These are phyloP conservation scores for Rhodotorula sp. DNA, from an alignment of 1,284 basidiomycete species.

Conservation along the genomic window DNA sequence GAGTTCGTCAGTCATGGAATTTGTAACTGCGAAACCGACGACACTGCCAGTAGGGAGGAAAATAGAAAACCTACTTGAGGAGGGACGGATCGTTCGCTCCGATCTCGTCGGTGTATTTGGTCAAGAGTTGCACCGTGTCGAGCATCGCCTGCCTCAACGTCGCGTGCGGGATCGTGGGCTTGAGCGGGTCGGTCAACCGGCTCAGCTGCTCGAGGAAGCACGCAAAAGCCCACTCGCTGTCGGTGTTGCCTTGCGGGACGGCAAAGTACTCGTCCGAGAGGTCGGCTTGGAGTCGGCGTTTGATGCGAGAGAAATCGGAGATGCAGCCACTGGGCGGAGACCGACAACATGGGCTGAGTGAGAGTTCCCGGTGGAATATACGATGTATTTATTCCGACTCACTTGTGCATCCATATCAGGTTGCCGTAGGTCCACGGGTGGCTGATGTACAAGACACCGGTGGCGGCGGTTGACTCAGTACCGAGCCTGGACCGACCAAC, in stretches of 20 bases:
- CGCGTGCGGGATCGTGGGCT: conserved; percentile 64
- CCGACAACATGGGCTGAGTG: neutral
- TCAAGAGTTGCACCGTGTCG: conserved; percentile 75
- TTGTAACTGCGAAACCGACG: too few relatives aligned
- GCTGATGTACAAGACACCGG: neutral
- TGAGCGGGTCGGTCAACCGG: conserved; percentile 73
- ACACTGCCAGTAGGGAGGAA: too few relatives aligned
- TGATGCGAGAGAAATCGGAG: conserved; percentile 73
- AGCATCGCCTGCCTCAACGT: conserved; percentile 76
- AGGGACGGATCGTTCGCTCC: conserved; percentile 53
- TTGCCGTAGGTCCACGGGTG: conserved; percentile 35
- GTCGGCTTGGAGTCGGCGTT: conserved; percentile 67
- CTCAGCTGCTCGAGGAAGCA: conserved; percentile 61
- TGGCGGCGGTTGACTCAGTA: too few relatives aligned
- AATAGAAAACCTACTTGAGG: conserved; percentile 57
- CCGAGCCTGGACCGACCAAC: too few relatives aligned
- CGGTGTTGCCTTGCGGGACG: conserved; percentile 85
- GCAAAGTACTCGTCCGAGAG: conserved; percentile 80
- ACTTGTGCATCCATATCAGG: conserved; percentile 90
- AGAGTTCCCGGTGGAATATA: neutral
- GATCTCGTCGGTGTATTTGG: conserved; percentile 69
- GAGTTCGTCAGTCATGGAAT: too few relatives aligned
- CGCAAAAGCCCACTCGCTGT: conserved; percentile 89
- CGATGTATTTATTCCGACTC: conserved; percentile 48
- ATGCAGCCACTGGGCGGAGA: conserved; percentile 54